phyloP scores from a whole-genome alignment of 148 eudicot genomes.

The Pouteria glomerata region DNA sequence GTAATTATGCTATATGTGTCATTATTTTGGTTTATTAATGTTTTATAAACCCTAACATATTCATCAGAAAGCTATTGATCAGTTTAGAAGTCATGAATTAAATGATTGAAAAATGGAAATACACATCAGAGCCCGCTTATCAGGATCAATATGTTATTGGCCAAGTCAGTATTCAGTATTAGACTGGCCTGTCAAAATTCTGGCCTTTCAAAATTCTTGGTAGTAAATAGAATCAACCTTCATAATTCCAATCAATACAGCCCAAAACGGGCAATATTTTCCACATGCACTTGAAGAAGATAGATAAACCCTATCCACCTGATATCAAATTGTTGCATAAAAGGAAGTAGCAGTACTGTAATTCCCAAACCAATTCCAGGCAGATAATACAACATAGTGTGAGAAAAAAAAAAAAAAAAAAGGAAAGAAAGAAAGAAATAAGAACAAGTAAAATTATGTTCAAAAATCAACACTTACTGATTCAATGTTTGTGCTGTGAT shows the following conservation, averaged over 20 bases:
- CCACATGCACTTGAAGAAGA: background rate
- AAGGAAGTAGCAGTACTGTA: background rate
- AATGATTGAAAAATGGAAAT: constrained; percentile 5
- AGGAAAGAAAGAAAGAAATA: background rate
- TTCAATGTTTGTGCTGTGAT: constrained; percentile 93
- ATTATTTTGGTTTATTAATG: background rate
- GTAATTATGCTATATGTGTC: background rate
- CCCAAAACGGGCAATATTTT: background rate
- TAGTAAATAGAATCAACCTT: background rate
- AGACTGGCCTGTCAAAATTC: no score
- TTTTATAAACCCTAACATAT: background rate
- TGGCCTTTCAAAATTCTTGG: background rate
- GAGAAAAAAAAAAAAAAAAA: background rate
- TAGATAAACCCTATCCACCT: background rate
- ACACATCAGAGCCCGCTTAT: background rate
- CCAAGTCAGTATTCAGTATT: background rate
- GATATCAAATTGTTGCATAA: background rate
- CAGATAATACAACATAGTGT: no score
- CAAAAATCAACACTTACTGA: constrained; percentile 52
- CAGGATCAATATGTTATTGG: constrained; percentile 1
- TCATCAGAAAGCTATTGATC: background rate
- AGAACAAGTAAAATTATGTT: constrained; percentile 8
- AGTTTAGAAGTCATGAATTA: background rate
- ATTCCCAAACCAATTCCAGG: background rate
- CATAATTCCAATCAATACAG: background rate